Percentiles rank a stretch among this genome's conserved stretches.
Conservation (phyloP, 257 asterid species). For the Scutellaria baicalensis region DNA sequence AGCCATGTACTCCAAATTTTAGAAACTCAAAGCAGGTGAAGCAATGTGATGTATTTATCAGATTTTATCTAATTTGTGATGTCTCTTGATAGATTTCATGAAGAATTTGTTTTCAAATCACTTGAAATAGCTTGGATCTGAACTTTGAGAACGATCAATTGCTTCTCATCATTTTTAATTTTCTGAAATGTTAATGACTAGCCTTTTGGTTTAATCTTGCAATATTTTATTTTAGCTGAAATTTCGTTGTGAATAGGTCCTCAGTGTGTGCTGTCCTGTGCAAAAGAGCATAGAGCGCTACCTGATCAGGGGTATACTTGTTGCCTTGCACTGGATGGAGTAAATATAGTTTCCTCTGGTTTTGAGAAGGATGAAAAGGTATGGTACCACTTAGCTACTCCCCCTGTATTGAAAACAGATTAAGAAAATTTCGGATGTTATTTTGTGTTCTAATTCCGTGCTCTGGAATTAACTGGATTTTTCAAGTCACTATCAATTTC, state of each 20-base stretch:
- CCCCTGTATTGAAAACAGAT: neutral
- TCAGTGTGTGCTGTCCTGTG: slow-evolving; percentile 83
- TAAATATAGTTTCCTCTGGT: slow-evolving; percentile 78
- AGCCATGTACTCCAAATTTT: neutral
- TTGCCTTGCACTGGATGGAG: slow-evolving; percentile 98
- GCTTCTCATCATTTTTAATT: neutral
- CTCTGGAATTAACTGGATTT: neutral
- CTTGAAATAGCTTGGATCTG: neutral
- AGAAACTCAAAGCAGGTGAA: neutral
- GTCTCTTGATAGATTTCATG: neutral
- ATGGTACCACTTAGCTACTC: slow-evolving; percentile 7
- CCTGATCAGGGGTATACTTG: slow-evolving; percentile 87
- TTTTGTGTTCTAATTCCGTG: neutral
- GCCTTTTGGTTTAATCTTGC: slow-evolving; percentile 1
- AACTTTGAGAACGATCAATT: slow-evolving; percentile 3
- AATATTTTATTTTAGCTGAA: slow-evolving; percentile 9
- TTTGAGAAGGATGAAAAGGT: slow-evolving; percentile 85
- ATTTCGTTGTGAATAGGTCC: slow-evolving; percentile 58
- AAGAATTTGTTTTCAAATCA: neutral
- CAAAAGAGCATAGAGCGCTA: slow-evolving; percentile 76
- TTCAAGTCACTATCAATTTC: neutral
- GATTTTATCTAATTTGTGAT: neutral
- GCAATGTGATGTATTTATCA: neutral
- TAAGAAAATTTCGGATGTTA: neutral
- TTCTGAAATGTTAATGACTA: neutral